Conservation (phyloP, 2,329 filamentous ascomycete species). For the Domatiomyces catenatus region DNA sequence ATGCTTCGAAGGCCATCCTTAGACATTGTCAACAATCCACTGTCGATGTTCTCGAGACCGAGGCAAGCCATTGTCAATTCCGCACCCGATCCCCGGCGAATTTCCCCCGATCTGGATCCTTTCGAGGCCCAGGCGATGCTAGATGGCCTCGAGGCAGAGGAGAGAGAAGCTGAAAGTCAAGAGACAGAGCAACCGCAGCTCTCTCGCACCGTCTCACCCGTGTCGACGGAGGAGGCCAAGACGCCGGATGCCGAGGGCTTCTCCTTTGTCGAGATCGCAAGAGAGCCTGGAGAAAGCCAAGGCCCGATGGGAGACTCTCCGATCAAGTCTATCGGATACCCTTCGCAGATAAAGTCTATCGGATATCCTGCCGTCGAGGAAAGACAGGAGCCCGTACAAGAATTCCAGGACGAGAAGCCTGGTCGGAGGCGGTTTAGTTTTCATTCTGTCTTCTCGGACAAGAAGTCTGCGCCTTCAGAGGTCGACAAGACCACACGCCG, state of each 20-base stretch:
- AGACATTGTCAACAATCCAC: conserved; percentile 15
- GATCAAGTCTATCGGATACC: neutral
- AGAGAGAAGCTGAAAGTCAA: neutral
- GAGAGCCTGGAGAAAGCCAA: neutral
- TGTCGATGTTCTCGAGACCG: conserved; percentile 16
- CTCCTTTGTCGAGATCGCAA: neutral
- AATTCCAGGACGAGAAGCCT: neutral
- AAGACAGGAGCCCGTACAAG: neutral
- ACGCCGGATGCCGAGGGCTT: neutral
- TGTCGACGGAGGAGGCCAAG: conserved; percentile 11
- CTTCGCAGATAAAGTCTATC: neutral
- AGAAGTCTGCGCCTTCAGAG: neutral
- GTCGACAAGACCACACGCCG: neutral
- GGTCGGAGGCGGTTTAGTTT: neutral
- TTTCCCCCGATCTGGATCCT: neutral
- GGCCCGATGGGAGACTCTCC: neutral
- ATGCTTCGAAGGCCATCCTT: conserved; percentile 14
- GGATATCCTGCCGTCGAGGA: neutral
- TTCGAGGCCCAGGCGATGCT: neutral
- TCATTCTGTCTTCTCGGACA: neutral
- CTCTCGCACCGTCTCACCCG: conserved; percentile 10
- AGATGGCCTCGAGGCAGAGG: neutral
- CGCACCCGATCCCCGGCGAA: conserved; percentile 7
- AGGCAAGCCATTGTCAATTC: conserved; percentile 13
- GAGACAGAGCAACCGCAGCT: neutral